Base-by-base conservation (phyloP, 805 yeast genomes). In the Saturnispora sanitii region DNA sequence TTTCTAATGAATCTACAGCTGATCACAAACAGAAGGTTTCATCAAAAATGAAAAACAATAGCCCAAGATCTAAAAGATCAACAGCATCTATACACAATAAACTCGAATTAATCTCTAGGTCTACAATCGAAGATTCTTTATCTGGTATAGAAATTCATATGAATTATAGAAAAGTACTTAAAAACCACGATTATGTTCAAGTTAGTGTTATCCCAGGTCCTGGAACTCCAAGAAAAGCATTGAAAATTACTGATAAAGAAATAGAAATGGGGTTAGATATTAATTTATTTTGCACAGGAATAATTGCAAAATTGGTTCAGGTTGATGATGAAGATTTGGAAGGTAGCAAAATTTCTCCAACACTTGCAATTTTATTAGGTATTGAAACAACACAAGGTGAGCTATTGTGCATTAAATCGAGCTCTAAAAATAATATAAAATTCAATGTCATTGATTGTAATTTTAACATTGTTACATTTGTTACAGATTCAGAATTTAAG, bases 171-270 rank as follows among this genome's bases (percentile, higher is more conserved):
- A 9, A 22, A 29, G 3, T 71, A 65, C 51, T 75, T 21, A 59
- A 60, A 34, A 50, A 55, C 5, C 53, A 67, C 5, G 66, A 66
- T 26, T 73, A 57, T 50, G 78, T 73, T 3, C 66, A 67, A 4
- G 75, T 76, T 0, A 67, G 77, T 0, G 57, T 76, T 0, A 54
- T 76, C 1, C 63, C 68, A 2, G 80, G 82, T 0, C 81, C 82
- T 0, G 64, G 65, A 5, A 55, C 64, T 8, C 50, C 56, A n/a
- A 9, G 47, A 33, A 46, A 43, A 34, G 49, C 56, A 4, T 32
- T 18, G 4, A 49, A 48, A 30, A 33, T 36, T 7, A 36, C 35
- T 7, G 27, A 33, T 1, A 44, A 46, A 21, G 49, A 44, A 16
- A 19, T 25, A 6, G 43, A 40, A 22, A 34, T 44, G 35, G 57